Conservation (phyloP, 768 basidiomycete genomes). For the Chalciporus piperatus region DNA sequence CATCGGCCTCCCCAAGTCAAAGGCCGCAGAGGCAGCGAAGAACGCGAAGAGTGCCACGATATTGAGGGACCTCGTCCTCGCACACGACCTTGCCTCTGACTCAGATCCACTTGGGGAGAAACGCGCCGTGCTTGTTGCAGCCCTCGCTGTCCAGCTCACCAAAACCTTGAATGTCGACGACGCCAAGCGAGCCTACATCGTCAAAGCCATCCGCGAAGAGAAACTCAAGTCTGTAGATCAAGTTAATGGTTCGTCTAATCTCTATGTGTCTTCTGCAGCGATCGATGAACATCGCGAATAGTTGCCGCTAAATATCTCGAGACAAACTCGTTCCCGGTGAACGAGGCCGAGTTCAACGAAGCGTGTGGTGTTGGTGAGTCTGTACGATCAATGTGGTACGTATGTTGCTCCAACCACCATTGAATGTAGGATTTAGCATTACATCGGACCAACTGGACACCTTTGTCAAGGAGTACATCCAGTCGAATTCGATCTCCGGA, state of each 20-base stretch:
- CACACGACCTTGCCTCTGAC: constrained; percentile 41
- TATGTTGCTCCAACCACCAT: constrained; percentile 2
- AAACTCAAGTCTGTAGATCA: constrained; percentile 82
- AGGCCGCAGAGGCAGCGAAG: constrained; percentile 81
- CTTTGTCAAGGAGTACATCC: constrained; percentile 56
- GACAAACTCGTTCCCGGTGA: constrained; percentile 53
- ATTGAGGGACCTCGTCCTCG: constrained; percentile 67
- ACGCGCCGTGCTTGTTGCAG: constrained; percentile 65
- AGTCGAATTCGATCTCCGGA: constrained; percentile 52
- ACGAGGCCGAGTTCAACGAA: constrained; percentile 69
- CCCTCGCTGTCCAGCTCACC: constrained; percentile 58
- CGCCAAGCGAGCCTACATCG: constrained; percentile 57
- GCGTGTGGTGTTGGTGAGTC: constrained; percentile 84
- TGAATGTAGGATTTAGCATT: constrained; percentile 69
- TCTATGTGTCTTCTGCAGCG: background rate
- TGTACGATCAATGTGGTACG: constrained; percentile 2
- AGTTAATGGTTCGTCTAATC: constrained; percentile 62
- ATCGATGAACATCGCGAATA: constrained; percentile 7
- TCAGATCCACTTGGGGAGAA: constrained; percentile 66
- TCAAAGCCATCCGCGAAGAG: constrained; percentile 67
- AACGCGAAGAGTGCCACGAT: constrained; percentile 71
- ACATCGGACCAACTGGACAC: constrained; percentile 59
- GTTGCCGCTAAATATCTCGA: constrained; percentile 72
- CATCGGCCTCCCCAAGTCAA: constrained; percentile 71
- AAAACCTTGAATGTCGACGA: constrained; percentile 52